Percentiles rank a stretch among this genome's conserved stretches.
These are phyloP conservation scores for Halocafeteria seosinensis DNA, from an alignment of 108 stramenopile species.

Conservation along the genomic window DNA sequence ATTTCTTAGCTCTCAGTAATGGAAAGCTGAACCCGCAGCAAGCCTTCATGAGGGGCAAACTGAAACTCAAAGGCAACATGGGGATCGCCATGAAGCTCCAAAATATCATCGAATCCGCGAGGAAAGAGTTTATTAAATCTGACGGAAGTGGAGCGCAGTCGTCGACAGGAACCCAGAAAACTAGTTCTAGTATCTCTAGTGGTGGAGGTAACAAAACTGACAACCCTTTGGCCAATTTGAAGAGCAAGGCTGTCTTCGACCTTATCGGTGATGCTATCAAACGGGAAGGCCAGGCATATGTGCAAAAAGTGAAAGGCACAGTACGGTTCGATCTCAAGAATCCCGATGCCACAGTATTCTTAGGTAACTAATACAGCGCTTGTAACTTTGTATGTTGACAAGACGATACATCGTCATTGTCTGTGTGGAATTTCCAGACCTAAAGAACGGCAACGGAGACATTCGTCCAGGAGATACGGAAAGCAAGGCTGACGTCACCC, in stretches of 20 bases:
- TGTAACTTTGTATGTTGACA: neutral
- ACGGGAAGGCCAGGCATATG: neutral
- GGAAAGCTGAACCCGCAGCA: constrained; percentile 1
- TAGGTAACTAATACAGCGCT: neutral
- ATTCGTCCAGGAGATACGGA: neutral
- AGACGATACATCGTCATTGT: too few species aligned
- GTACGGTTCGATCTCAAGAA: neutral
- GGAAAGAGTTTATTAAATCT: too few species aligned
- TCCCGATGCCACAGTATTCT: neutral
- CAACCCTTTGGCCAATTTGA: too few species aligned
- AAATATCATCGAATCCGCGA: neutral
- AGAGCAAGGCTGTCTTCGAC: neutral
- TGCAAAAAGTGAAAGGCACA: neutral
- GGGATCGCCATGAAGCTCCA: neutral
- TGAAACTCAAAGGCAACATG: constrained; percentile 3
- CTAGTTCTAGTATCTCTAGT: neutral
- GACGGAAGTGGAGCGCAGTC: neutral
- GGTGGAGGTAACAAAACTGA: too few species aligned
- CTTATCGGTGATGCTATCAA: neutral
- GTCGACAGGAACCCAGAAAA: neutral
- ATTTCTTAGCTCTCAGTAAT: neutral
- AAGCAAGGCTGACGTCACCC: neutral
- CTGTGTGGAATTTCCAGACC: too few species aligned
- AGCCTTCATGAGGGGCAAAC: neutral
- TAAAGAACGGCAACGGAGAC: neutral